Evolutionary conservation across 495 filamentous ascomycete species (phyloP).

Genomic region (Penicillium turbatum): DNA sequence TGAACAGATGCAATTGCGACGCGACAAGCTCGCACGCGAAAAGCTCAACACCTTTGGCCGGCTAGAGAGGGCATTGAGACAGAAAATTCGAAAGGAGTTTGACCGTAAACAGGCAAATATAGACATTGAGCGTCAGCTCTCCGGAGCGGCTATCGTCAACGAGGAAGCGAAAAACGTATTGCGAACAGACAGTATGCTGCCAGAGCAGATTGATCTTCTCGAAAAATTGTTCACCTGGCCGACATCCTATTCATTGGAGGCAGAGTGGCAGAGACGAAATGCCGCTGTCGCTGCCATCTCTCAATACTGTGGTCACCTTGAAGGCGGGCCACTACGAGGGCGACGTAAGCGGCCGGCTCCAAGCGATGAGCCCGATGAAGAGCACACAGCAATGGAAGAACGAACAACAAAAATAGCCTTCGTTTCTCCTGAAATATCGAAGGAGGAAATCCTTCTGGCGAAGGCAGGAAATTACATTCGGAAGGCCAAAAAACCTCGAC

Average conservation of each 20-base stretch:
- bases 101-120: conserved; percentile 20
- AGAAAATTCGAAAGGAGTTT: conserved; percentile 19
- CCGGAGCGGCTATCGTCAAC: conserved; percentile 17
- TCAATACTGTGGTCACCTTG: conserved; percentile 16
- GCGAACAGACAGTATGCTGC: conserved; percentile 17
- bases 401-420: no score
- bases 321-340: conserved; percentile 21
- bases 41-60: conserved; percentile 15
- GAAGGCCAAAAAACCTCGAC: conserved; percentile 16
- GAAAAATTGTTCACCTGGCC: conserved; percentile 28
- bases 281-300: conserved; percentile 16
- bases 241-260: conserved; percentile 24
- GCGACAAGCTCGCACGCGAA: conserved; percentile 14
- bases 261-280: conserved; percentile 25
- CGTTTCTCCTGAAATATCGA: no score
- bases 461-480: conserved; percentile 15
- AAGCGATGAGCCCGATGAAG: conserved; percentile 4
- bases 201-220: conserved; percentile 24
- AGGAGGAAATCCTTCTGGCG: conserved; percentile 11
- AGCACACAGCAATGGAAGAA: no score
- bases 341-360: conserved; percentile 19
- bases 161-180: conserved; percentile 23
- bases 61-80: conserved; percentile 12
- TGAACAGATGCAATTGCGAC: neutral
- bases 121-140: conserved; percentile 24